phyloP scores from a whole-genome alignment of 2,329 filamentous ascomycete species.

The Aspergillus pseudonomiae region DNA sequence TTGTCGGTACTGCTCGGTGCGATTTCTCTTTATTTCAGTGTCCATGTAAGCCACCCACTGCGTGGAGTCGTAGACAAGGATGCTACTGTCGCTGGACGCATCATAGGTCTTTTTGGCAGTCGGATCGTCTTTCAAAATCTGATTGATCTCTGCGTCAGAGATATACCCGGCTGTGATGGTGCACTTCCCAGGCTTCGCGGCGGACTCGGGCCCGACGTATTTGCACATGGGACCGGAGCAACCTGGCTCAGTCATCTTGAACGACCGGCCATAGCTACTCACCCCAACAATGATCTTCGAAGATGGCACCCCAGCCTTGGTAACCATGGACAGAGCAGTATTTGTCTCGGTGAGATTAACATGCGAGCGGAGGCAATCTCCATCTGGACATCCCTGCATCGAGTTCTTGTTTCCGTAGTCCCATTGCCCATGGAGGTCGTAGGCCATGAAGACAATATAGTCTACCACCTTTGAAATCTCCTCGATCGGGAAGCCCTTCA shows the following conservation, averaged over 20 bases:
- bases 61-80: slow-evolving; percentile 37
- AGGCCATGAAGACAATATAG: slow-evolving; percentile 25
- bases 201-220: neutral
- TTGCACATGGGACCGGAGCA: slow-evolving; percentile 28
- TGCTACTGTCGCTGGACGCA: slow-evolving; percentile 19
- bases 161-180: neutral
- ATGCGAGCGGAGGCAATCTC: neutral
- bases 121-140: neutral
- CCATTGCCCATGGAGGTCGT: slow-evolving; percentile 22
- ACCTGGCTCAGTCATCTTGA: slow-evolving; percentile 33
- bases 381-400: neutral
- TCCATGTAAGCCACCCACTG: slow-evolving; percentile 41
- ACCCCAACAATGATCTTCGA: slow-evolving; percentile 34
- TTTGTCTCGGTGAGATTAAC: neutral
- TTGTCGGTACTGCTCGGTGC: slow-evolving; percentile 20
- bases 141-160: neutral
- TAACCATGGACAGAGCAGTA: neutral
- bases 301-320: neutral
- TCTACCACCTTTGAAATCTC: slow-evolving; percentile 16
- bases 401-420: neutral
- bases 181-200: neutral
- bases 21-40: slow-evolving; percentile 25
- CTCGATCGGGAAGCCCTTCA: slow-evolving; percentile 20
- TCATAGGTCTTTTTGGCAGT: slow-evolving; percentile 7
- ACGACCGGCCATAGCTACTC: slow-evolving; percentile 40